Evolutionary conservation across 129 eudicot genomes (phyloP).

Genomic region (Kitagawia praeruptora): DNA sequence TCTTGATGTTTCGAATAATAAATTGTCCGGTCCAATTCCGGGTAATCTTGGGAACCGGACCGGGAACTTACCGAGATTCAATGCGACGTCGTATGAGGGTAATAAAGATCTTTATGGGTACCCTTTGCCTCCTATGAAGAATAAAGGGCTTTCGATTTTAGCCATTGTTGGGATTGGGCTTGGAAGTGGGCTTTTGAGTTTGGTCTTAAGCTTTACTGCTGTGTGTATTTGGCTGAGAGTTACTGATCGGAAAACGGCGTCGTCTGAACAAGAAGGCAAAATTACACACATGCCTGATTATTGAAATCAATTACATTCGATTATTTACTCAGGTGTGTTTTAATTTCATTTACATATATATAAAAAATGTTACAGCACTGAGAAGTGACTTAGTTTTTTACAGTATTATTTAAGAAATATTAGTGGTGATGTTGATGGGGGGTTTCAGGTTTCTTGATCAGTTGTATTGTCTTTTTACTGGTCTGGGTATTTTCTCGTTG

Average conservation of each 20-base stretch:
- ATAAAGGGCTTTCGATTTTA: conserved; percentile 61
- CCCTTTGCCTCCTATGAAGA: conserved; percentile 64
- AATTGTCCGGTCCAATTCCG: conserved; percentile 62
- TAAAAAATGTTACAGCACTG: conserved; percentile 1
- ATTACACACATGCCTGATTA: conserved; percentile 74
- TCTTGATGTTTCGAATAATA: conserved; percentile 66
- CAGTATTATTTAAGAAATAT: not conserved
- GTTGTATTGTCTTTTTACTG: conserved; percentile 5
- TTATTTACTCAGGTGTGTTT: not conserved
- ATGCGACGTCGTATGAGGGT: conserved; percentile 63
- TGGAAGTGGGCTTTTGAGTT: conserved; percentile 86
- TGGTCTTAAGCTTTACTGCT: conserved; percentile 66
- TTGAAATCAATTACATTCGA: conserved; percentile 14
- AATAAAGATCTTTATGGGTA: conserved; percentile 73
- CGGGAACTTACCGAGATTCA: conserved; percentile 54
- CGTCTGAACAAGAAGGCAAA: conserved; percentile 46
- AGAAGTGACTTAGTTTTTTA: conserved; percentile 2
- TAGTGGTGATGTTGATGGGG: conserved; percentile 9
- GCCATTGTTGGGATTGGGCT: conserved; percentile 85
- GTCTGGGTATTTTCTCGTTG: conserved; percentile 1
- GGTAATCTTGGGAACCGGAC: conserved; percentile 62
- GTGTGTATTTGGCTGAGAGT: conserved; percentile 88
- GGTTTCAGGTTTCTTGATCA: not conserved
- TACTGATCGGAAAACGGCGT: conserved; percentile 35
- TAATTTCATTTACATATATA: not conserved